Base-by-base conservation (phyloP, 495 filamentous ascomycete genomes). In the Podospora conica region DNA sequence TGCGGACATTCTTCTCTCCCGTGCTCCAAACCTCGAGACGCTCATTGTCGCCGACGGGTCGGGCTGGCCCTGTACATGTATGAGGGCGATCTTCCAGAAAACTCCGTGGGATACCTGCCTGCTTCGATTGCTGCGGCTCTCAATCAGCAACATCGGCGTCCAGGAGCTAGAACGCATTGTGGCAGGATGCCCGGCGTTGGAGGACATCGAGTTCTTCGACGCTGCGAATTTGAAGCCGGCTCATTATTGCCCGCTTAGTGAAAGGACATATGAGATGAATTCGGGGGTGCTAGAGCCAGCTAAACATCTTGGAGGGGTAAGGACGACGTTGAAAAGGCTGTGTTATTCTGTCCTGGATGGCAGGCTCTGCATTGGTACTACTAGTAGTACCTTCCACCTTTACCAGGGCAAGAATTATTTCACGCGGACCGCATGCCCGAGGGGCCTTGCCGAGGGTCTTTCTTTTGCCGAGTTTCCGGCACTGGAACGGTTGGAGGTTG, bases 171-270 rank as follows among this genome's bases (percentile, higher is more conserved):
- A 24, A 11, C 2, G 25, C 18, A 29, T 59, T 1, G 22, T 59
- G 21, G 18, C 21, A 15, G 5, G 3, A 9, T 59, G 57, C 18
- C 57, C 57, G 22, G 18, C 8, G 10, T n/a, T 59, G 57, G 22
- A 59, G 25, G 57, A 59, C 20, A 10, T 59, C 25, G 57, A 59
- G 57, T 59, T 29, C 57, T 59, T 25, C 24, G 57, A 59, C 54
- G 20, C 9, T 56, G 9, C 54, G 3, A 48, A 48, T 48, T 48
- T 48, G 8, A 56, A 18, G 29, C 29, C 9, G 29, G 10, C 29
- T 29, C 31, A 33, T n/a, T n/a, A n/a, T n/a, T n/a, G n/a, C n/a
- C n/a, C n/a, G n/a, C n/a, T n/a, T n/a, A n/a, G n/a, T n/a, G n/a
- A n/a, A n/a, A n/a, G n/a, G n/a, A n/a, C n/a, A n/a, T n/a, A n/a